Evolutionary conservation across 2,329 filamentous ascomycete genomes (phyloP).

Genomic region (Ramichloridium luteum): DNA sequence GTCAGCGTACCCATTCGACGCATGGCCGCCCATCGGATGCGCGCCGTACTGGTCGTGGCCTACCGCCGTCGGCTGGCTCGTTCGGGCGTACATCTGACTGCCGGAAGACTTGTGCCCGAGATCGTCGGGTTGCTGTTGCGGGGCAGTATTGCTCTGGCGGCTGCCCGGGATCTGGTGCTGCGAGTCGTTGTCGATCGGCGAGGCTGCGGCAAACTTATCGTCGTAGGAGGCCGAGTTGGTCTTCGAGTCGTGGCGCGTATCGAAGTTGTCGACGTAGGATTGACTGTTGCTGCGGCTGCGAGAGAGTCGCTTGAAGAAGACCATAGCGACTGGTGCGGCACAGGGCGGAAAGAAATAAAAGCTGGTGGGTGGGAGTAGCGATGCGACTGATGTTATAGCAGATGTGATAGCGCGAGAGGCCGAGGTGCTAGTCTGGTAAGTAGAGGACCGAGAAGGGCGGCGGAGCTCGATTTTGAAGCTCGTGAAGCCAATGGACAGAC

Average conservation of each 20-base stretch:
- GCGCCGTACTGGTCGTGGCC: conserved; percentile 10
- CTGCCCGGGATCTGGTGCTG: conserved; percentile 16
- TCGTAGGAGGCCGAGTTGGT: conserved; percentile 36
- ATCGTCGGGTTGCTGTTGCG: conserved; percentile 8
- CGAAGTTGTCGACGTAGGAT: conserved; percentile 37
- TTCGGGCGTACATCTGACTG: conserved; percentile 34
- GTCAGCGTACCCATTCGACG: conserved; percentile 9
- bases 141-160: conserved; percentile 22
- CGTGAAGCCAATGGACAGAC: too few species aligned
- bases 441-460: too few species aligned
- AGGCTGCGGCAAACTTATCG: conserved; percentile 27
- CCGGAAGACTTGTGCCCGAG: conserved; percentile 10
- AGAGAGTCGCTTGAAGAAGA: conserved; percentile 38
- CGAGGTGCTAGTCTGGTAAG: too few species aligned
- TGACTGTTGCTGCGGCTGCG: conserved; percentile 37
- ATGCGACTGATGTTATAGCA: too few species aligned
- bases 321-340: too few species aligned
- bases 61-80: conserved; percentile 27
- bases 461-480: too few species aligned
- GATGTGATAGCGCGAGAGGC: too few species aligned
- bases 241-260: conserved; percentile 30
- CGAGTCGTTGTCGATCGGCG: conserved; percentile 25
- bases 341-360: too few species aligned
- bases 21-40: conserved; percentile 11
- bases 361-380: too few species aligned